phyloP scores from a whole-genome alignment of 306 rosid species.

The Gastrolobium bilobum region DNA sequence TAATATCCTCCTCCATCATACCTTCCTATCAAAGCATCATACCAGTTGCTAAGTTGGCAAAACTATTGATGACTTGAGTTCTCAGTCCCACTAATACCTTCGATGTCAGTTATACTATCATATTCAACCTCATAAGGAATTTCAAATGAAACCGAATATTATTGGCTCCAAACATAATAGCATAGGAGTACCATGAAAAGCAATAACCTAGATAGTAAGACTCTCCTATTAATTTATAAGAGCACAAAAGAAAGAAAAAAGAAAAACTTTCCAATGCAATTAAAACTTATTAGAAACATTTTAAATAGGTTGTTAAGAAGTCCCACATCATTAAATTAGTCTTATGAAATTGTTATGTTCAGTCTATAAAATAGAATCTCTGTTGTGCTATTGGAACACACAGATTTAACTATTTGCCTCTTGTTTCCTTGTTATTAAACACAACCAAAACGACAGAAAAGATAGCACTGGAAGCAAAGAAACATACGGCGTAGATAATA shows the following conservation, averaged over 20 bases:
- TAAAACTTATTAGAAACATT: not conserved
- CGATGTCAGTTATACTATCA: not conserved
- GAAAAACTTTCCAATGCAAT: not conserved
- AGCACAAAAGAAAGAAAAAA: not conserved
- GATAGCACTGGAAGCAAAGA: conserved; percentile 31
- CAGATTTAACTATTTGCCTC: too few species aligned
- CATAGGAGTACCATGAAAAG: conserved; percentile 15
- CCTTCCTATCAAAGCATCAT: too few species aligned
- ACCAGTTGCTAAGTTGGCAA: conserved; percentile 12
- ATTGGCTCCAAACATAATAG: conserved; percentile 13
- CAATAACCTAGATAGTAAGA: conserved; percentile 23
- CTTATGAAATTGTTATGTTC: too few species aligned
- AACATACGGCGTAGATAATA: conserved; percentile 89
- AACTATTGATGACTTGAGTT: conserved; percentile 27
- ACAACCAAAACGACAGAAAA: not conserved
- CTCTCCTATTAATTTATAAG: not conserved
- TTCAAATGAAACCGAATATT: conserved; percentile 16
- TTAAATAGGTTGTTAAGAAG: too few species aligned
- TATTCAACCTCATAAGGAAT: conserved; percentile 27
- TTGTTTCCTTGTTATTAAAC: too few species aligned
- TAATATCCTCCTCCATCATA: too few species aligned
- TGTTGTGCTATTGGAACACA: too few species aligned
- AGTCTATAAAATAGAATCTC: too few species aligned
- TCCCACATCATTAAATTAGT: too few species aligned
- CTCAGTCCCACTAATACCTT: conserved; percentile 19